Evolutionary conservation across 129 eudicot genomes (phyloP), one percentile per base, ranked within the genome.

Genomic region (Ambrosia artemisiifolia): DNA sequence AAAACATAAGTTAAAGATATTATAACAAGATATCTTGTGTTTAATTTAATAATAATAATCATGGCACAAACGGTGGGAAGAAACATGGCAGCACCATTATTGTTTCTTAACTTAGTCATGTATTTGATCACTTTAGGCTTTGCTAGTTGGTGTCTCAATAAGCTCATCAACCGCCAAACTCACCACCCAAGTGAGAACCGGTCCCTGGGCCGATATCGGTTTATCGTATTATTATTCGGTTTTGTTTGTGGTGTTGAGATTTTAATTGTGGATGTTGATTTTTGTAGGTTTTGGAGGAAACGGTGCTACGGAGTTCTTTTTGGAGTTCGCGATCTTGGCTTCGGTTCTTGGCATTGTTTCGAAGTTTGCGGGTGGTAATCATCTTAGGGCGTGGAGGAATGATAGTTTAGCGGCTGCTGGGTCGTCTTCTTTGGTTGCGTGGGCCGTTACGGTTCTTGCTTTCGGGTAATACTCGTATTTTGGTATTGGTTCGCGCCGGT

Each of bases 381-480:
- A 90, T 69, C 74, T 90, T 51, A 48, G 96, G 43, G 85, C 84
- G 2, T 90, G 96, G 96, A 79, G 95, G 71, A 83, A 75, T 35
- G 96, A 90, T 36, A 90, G 96, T 43, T 71, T 90, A 11, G 95
- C 96, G 2, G 88, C 96, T 1, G 96, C 96, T 0, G 95, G 92
- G 7, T 72, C 96, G 0, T 79, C 95, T 4, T 71, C 96, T 1
- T 49, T 90, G 4, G 78, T 90, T 1, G 89, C 95, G 2, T 90
- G 96, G 96, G 96, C 91, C 7, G 87, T 87, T 14, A 90, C 96
- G 5, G 87, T 68, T 18, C 86, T 90, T 2, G 96, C 96, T 11
- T 80, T 86, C 24, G 88, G 91, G 89, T 82, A 60, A 59, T 12
- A 1, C 30, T 18, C 12, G 30, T 18, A 11, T 7, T 17, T 18